Evolutionary conservation across 306 rosid species (phyloP).

Genomic region (Casuarina equisetifolia): DNA sequence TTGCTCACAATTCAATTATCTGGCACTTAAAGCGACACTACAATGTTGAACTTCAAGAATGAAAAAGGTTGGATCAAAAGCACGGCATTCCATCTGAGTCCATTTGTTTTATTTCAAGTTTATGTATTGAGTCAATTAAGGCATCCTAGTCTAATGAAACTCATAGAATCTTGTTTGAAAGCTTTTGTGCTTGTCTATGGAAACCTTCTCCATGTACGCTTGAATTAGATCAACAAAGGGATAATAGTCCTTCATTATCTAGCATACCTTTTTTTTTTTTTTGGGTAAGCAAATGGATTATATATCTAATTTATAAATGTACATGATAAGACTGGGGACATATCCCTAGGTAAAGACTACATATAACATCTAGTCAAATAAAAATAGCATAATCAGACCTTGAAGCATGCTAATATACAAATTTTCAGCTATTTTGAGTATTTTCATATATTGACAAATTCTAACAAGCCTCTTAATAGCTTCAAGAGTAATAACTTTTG

Average conservation of each 20-base stretch:
- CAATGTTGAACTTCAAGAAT: neutral
- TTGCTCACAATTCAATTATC: neutral
- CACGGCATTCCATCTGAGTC: constrained; percentile 6
- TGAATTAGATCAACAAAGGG: constrained; percentile 56
- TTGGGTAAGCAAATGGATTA: too few relatives aligned
- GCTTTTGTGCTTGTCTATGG: constrained; percentile 46
- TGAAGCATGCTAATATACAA: too few relatives aligned
- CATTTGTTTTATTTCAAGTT: constrained; percentile 32
- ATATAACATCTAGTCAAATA: too few relatives aligned
- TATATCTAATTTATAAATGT: too few relatives aligned
- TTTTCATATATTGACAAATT: too few relatives aligned
- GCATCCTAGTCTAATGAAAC: constrained; percentile 51
- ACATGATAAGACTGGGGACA: too few relatives aligned
- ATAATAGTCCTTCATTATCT: constrained; percentile 50
- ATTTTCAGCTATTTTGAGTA: too few relatives aligned
- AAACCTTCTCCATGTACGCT: constrained; percentile 54
- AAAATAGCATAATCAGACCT: too few relatives aligned
- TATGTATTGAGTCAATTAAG: constrained; percentile 52
- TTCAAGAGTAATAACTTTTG: too few relatives aligned
- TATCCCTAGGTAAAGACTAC: too few relatives aligned
- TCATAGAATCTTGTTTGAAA: constrained; percentile 55
- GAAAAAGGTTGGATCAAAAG: neutral
- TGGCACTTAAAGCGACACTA: neutral
- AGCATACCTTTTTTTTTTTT: constrained; percentile 24
- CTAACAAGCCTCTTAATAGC: too few relatives aligned